Base-by-base conservation (phyloP, 352 stramenopile species). In the Pythium utonaiense region DNA sequence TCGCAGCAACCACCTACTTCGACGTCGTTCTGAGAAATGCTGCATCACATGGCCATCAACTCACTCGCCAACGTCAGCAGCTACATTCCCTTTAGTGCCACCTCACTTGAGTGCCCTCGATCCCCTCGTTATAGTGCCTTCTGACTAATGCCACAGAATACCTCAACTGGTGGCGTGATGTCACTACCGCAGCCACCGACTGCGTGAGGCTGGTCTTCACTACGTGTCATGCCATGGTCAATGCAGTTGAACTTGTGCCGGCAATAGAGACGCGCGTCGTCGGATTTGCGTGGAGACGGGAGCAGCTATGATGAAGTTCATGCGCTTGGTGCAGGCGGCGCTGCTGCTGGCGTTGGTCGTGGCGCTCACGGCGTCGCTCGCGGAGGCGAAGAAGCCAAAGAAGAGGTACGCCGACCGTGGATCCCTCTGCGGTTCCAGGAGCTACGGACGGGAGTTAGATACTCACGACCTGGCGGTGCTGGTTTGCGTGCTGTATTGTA, bases 361-460 rank as follows among this genome's bases (percentile, higher is more conserved):
- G 9, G 58, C 50, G 48, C 57, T 66, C 10, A 52, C 58, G 24
- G 38, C 61, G 36, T 42, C 58, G 8, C 22, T 66, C 17, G 58
- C 31, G 0, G 62, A 66, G 6, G 64, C 67, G 48, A 68, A 72
- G 59, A 66, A 63, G 36, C 28, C 28, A 53, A 80, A 77, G 64
- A 86, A 88, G 67, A 86, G 74, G 78, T 88, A 36, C 27, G 53
- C 31, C n/a, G 13, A n/a, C 5, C 9, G 5, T 9, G 28, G 28
- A 33, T 33, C 28, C 28, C 28, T 33, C 28, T 33, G 5, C 28
- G 9, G 28, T 10, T 33, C 5, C 5, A 33, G n/a, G 28, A 33
- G 28, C 28, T 33, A 33, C 28, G 9, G 9, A 9, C 28, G 28
- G 28, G 9, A 33, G n/a, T n/a, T n/a, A n/a, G n/a, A n/a, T n/a